Conservation (phyloP, 495 filamentous ascomycete genomes). For the Tuber borchii region DNA sequence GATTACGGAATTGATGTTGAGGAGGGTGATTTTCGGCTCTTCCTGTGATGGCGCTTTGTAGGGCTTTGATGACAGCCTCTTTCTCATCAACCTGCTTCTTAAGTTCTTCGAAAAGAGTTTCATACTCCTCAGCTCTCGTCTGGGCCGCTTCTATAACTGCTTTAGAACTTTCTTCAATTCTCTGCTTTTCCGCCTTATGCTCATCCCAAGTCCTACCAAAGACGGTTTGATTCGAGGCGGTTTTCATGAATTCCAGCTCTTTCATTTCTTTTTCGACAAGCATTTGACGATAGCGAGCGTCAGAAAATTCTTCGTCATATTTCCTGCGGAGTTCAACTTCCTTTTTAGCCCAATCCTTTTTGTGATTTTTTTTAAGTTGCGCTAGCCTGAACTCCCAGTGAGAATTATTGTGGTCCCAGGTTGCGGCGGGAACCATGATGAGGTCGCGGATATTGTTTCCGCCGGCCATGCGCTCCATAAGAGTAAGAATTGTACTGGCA, state of each 20-base stretch:
- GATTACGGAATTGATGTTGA: not conserved
- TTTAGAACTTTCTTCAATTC: slow-evolving; percentile 16
- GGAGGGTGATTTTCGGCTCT: not conserved
- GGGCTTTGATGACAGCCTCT: slow-evolving; percentile 15
- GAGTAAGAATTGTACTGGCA: slow-evolving; percentile 22
- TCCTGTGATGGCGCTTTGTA: slow-evolving; percentile 19
- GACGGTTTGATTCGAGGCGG: slow-evolving; percentile 1
- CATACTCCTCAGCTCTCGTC: slow-evolving; percentile 6
- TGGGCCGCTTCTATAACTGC: slow-evolving; percentile 17
- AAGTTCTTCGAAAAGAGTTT: slow-evolving; percentile 5
- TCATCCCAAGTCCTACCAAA: slow-evolving; percentile 31
- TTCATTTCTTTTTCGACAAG: slow-evolving; percentile 26
- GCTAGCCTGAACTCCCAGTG: slow-evolving; percentile 27
- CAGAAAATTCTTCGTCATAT: slow-evolving; percentile 29
- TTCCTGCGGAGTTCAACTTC: slow-evolving; percentile 22
- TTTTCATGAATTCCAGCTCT: slow-evolving; percentile 25
- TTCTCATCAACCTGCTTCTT: slow-evolving; percentile 16
- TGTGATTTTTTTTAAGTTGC: slow-evolving; percentile 17
- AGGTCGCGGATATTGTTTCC: slow-evolving; percentile 15
- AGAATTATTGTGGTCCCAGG: slow-evolving; percentile 30
- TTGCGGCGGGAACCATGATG: slow-evolving; percentile 25
- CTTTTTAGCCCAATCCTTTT: slow-evolving; percentile 23
- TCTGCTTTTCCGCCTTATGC: slow-evolving; percentile 22
- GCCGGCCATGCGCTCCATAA: slow-evolving; percentile 24
- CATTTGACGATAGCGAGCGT: slow-evolving; percentile 26